Conservation (phyloP, 176 grass and related monocot genomes). For the Bolboschoenus planiculmis region DNA sequence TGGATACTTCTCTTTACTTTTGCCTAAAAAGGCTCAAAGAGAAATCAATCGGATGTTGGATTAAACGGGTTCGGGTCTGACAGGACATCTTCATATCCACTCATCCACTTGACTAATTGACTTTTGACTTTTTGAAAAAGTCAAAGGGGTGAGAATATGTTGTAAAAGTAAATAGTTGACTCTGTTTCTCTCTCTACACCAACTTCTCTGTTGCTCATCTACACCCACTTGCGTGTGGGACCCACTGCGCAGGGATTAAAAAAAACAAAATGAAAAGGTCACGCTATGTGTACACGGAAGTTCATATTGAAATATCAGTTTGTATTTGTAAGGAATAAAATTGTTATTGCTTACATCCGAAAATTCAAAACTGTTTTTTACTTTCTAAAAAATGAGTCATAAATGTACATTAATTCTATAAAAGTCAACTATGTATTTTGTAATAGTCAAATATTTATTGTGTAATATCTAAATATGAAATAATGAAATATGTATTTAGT, state of each 20-base stretch:
- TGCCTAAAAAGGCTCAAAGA: slow-evolving; percentile 2
- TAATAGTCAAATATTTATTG: no score
- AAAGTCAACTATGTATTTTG: not conserved
- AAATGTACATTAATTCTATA: not conserved
- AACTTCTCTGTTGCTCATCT: not conserved
- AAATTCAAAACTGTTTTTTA: not conserved
- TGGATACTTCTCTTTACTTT: slow-evolving; percentile 14
- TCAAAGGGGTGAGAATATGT: slow-evolving; percentile 13
- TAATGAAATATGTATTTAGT: no score
- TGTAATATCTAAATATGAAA: no score
- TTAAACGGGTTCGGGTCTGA: not conserved
- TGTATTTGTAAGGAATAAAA: not conserved
- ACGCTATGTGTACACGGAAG: not conserved
- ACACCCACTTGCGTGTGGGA: not conserved
- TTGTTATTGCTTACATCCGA: not conserved
- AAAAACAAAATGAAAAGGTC: not conserved
- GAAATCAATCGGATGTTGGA: not conserved
- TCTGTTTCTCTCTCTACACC: not conserved
- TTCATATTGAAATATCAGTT: not conserved
- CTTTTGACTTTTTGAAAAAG: not conserved
- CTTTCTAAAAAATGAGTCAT: not conserved
- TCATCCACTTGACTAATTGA: not conserved
- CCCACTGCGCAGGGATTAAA: not conserved
- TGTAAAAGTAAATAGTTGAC: not conserved
- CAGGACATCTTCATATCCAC: no score